These are phyloP conservation scores for Astrothelium macrocarpum DNA, from an alignment of 495 filamentous ascomycete genomes.

Conservation along the genomic window DNA sequence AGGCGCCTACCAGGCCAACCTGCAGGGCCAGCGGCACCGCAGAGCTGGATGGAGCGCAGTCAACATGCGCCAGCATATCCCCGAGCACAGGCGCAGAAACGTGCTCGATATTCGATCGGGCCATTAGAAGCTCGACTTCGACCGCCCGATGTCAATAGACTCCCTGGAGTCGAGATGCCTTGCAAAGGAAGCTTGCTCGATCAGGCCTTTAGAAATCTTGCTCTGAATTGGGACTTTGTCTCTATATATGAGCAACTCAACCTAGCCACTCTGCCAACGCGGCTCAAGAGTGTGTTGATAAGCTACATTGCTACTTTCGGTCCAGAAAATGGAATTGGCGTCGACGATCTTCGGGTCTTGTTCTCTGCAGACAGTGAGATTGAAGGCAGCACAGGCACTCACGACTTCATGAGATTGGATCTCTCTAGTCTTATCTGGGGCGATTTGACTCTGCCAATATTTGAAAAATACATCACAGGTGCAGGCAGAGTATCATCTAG, in stretches of 20 bases:
- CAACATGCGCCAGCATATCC: background rate
- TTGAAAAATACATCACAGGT: constrained; percentile 44
- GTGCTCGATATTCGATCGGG: background rate
- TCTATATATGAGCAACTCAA: constrained; percentile 56
- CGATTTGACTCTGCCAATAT: constrained; percentile 49
- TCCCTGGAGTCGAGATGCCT: background rate
- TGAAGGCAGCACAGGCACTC: constrained; percentile 34
- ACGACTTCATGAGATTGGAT: constrained; percentile 53
- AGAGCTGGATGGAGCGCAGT: constrained; percentile 49
- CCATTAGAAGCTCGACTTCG: background rate
- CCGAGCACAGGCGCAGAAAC: background rate
- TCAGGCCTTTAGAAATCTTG: constrained; percentile 49
- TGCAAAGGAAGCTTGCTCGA: constrained; percentile 45
- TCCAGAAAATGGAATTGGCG: constrained; percentile 36
- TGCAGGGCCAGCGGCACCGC: constrained; percentile 60
- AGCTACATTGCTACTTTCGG: constrained; percentile 52
- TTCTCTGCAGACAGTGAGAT: constrained; percentile 28
- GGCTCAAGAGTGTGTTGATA: constrained; percentile 51
- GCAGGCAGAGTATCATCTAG: background rate
- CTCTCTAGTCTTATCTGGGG: constrained; percentile 51
- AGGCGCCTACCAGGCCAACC: constrained; percentile 35
- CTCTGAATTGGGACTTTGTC: constrained; percentile 60
- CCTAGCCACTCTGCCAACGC: constrained; percentile 51
- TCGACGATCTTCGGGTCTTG: constrained; percentile 33
- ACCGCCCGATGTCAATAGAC: background rate